Evolutionary conservation across 495 filamentous ascomycete species (phyloP), one percentile per base, ranked within the genome.

Genomic region (Hypoxylon trugodes): DNA sequence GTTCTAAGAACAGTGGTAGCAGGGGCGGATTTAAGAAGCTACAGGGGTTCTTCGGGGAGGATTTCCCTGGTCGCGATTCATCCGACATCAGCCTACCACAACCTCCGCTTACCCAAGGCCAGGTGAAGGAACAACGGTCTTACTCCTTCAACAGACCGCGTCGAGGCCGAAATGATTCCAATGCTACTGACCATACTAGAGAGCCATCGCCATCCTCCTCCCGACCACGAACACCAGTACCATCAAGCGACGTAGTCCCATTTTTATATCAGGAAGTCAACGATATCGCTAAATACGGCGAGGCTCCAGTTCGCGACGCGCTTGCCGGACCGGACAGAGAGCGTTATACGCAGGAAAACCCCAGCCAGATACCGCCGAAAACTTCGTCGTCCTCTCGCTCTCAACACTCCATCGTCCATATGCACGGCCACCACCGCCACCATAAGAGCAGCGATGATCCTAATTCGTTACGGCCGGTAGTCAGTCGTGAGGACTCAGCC

Each of bases 181-280:
- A 90, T 73, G 84, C 84, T 32, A 84, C 81, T 19, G 83, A 78
- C 42, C 81, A 79, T 52, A 85, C 75, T 36, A 78, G 84, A 64
- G 88, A 87, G 35, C 76, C 80, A n/a, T 91, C 89, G 12, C 89
- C 90, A 4, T 79, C 82, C 21, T 80, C 77, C 35, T 90, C 91
- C 4, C 80, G 92, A 48, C 90, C 93, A 51, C 82, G 89, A 37
- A 94, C 88, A 15, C 91, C 94, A n/a, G 79, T 91, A 35, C 92
- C 93, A 28, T 93, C 93, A 10, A 93, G 90, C 69, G 95, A 98
- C 69, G 91, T 98, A 45, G 93, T 94, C 18, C 95, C 95, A 9
- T 98, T 96, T 86, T 79, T 96, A 38, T 98, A 93, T 75, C 95
- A 98, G 76, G 91, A 95, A 71, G 86, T 83, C 61, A 87, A 93